Evolutionary conservation across 352 stramenopile species (phyloP).

Genomic region (Phytophthora capsici): DNA sequence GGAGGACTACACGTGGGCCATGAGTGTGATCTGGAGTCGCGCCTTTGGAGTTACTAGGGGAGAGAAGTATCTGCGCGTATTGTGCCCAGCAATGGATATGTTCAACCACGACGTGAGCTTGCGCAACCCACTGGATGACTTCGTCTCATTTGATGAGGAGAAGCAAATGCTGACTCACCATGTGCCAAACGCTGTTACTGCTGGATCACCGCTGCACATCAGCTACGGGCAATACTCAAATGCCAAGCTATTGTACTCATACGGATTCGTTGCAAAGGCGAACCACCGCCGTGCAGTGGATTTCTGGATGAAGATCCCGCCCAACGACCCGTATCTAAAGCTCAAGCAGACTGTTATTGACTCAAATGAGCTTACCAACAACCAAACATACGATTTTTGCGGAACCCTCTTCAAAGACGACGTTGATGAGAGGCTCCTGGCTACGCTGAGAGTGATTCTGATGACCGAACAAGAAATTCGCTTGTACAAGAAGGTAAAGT

Average conservation of each 20-base stretch:
- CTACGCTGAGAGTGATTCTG: conserved; percentile 63
- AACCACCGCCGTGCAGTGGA: conserved; percentile 60
- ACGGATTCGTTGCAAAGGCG: conserved; percentile 60
- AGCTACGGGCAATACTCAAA: conserved; percentile 83
- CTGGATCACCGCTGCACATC: conserved; percentile 52
- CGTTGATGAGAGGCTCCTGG: conserved; percentile 66
- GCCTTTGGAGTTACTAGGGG: conserved; percentile 63
- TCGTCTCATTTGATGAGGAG: conserved; percentile 55
- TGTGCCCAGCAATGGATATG: conserved; percentile 79
- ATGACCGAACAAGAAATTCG: conserved; percentile 63
- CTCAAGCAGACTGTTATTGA: conserved; percentile 74
- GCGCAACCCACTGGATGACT: conserved; percentile 54
- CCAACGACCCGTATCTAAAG: conserved; percentile 55
- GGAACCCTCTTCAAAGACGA: conserved; percentile 60
- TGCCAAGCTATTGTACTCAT: conserved; percentile 82
- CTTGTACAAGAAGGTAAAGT: conserved; percentile 51
- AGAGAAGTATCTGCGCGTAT: conserved; percentile 51
- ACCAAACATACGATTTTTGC: conserved; percentile 79
- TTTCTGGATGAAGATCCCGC: conserved; percentile 76
- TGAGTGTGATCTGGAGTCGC: conserved; percentile 80
- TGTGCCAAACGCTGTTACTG: conserved; percentile 38
- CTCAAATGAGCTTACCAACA: conserved; percentile 54
- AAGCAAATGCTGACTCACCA: conserved; percentile 54
- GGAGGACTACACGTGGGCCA: conserved; percentile 76
- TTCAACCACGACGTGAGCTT: conserved; percentile 75